These are phyloP conservation scores for Blastomyces percursus DNA, from an alignment of 2,329 filamentous ascomycete genomes.

Conservation along the genomic window DNA sequence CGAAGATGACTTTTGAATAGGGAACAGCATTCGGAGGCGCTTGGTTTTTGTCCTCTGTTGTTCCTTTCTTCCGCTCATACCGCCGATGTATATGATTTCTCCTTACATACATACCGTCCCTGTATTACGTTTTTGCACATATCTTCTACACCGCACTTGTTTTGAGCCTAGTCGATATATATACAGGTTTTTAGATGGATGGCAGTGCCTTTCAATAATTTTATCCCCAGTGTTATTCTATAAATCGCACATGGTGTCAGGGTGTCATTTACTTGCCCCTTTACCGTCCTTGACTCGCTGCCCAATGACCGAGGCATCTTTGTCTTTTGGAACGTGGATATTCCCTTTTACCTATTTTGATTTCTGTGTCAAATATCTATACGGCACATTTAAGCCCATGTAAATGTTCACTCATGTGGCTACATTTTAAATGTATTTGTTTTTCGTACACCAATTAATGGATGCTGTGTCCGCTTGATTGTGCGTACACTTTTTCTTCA, in stretches of 20 bases:
- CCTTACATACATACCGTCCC: neutral
- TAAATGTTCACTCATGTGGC: neutral
- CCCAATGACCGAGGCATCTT: neutral
- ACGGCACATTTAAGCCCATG: neutral
- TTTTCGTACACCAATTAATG: neutral
- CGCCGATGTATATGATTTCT: neutral
- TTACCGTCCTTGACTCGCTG: neutral
- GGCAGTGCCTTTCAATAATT: neutral
- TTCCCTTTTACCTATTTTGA: neutral
- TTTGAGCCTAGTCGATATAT: neutral
- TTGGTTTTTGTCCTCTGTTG: constrained; percentile 3
- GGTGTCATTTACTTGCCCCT: neutral
- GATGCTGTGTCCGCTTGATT: neutral
- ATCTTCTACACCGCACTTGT: neutral
- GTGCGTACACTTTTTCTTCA: neutral
- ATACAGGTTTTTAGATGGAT: neutral
- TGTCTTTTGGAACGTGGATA: neutral
- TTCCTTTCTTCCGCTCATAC: constrained; percentile 6
- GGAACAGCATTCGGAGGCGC: neutral
- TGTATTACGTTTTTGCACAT: neutral
- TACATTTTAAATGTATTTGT: neutral
- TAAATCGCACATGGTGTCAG: neutral
- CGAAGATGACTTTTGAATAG: constrained; percentile 66
- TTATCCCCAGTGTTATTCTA: neutral
- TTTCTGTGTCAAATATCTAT: neutral